Evolutionary conservation across 1,284 basidiomycete genomes (phyloP), one percentile per base, ranked within the genome.

Genomic region (Limonomyces culmigenus): DNA sequence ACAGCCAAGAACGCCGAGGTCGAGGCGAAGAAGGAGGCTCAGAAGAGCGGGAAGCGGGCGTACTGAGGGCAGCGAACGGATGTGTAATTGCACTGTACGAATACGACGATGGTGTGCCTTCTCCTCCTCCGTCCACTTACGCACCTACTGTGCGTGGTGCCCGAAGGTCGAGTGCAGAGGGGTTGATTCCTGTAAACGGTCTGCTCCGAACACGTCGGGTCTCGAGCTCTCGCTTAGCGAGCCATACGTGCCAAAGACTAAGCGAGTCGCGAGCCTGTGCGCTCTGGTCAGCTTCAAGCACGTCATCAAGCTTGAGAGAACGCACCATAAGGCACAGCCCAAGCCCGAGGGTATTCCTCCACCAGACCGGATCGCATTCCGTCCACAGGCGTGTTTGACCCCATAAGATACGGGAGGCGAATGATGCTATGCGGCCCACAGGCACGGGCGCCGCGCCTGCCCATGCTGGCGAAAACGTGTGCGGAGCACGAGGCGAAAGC

Each of bases 321-420:
- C 3, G 62, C 45, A 76, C 73, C 36, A 78, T 59, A 4, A 75
- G 59, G 48, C 78, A 83, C 3, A 80, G 40, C 0, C 75, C 76
- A 5, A 81, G 55, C 0, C 79, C 79, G 31, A 83, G 47, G 2
- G 70, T 56, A 47, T 83, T 84, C 31, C 79, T 57, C 79, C 78
- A 83, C 78, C 79, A 83, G 8, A 83, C 74, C 10, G 78, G 79
- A 50, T 83, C 78, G 33, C 64, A 62, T 41, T 70, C 68, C 5
- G 62, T 58, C 74, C 71, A 81, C 5, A 61, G 60, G 39, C 58
- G 59, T 11, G 69, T 67, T 15, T 72, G 74, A 13, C 66, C 62
- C 55, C 64, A 65, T 0, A 72, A 53, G 6, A 68, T 53, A 27
- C 62, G n/a, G 56, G 41, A 68, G 41, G 1, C 61, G 56, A 29